Evolutionary conservation across 768 basidiomycete genomes (phyloP).

Genomic region (Cubamyces lactineus): DNA sequence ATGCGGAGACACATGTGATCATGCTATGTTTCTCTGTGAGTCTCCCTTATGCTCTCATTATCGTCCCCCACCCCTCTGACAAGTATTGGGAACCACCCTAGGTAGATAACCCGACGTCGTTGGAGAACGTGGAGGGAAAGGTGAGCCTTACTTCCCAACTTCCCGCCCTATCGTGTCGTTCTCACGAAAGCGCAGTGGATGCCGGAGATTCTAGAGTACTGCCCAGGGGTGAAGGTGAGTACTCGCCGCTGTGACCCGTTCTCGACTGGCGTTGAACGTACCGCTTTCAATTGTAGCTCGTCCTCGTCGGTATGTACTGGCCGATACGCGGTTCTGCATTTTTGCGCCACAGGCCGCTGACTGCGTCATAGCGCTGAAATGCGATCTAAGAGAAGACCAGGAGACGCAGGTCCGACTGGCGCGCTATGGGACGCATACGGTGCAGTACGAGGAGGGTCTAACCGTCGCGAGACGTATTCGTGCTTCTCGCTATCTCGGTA

Average conservation of each 20-base stretch:
- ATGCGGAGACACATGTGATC: constrained; percentile 95
- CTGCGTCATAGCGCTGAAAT: constrained; percentile 75
- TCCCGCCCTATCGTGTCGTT: background rate
- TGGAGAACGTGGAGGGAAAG: constrained; percentile 96
- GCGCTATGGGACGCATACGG: constrained; percentile 67
- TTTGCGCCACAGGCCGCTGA: background rate
- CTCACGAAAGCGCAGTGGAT: constrained; percentile 71
- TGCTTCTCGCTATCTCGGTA: constrained; percentile 90
- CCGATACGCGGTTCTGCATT: background rate
- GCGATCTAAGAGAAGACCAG: constrained; percentile 89
- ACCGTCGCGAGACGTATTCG: constrained; percentile 88
- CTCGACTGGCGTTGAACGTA: too few species aligned
- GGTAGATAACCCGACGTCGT: constrained; percentile 93
- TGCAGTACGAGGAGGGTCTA: constrained; percentile 93
- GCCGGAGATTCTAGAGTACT: constrained; percentile 89
- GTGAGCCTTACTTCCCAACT: constrained; percentile 39
- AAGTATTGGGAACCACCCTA: constrained; percentile 31
- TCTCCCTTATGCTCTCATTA: constrained; percentile 7
- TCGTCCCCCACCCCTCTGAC: background rate
- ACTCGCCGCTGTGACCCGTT: constrained; percentile 3
- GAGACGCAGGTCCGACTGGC: constrained; percentile 71
- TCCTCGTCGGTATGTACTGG: constrained; percentile 78
- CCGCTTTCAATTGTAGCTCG: constrained; percentile 51
- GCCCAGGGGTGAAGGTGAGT: constrained; percentile 90
- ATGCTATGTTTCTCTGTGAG: constrained; percentile 95